These are phyloP conservation scores for Blastosporella zonata DNA, from an alignment of 1,284 basidiomycete species.

Conservation along the genomic window DNA sequence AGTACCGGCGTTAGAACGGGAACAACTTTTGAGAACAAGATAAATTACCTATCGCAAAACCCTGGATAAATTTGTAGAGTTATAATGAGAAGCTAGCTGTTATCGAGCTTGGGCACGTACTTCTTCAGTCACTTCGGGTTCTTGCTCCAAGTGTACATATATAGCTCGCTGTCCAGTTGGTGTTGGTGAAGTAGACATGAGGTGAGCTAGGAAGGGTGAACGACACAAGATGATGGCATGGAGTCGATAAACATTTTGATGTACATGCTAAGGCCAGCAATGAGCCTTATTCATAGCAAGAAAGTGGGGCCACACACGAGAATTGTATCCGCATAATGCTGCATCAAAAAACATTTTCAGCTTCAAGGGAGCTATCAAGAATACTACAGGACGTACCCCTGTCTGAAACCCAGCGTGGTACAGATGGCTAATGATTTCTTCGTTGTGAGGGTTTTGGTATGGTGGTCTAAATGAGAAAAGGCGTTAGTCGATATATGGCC, in stretches of 20 bases:
- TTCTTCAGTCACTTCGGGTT: conserved; percentile 80
- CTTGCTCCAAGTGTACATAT: conserved; percentile 72
- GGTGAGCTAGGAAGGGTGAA: conserved; percentile 80
- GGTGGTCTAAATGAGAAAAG: conserved; percentile 32
- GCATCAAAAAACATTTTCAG: conserved; percentile 18
- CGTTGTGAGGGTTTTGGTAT: conserved; percentile 61
- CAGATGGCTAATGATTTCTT: conserved; percentile 71
- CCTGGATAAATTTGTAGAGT: conserved; percentile 40
- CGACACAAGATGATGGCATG: conserved; percentile 83
- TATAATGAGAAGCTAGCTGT: conserved; percentile 14
- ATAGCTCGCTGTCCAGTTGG: conserved; percentile 59
- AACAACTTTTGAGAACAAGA: background rate
- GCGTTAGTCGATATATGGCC: conserved; percentile 7
- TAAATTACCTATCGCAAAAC: conserved; percentile 69
- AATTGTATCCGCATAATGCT: conserved; percentile 81
- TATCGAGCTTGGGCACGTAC: conserved; percentile 43
- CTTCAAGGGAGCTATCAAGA: conserved; percentile 4
- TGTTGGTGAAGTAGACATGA: conserved; percentile 75
- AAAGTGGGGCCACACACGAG: conserved; percentile 48
- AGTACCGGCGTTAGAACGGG: conserved; percentile 7
- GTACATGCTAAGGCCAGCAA: conserved; percentile 56
- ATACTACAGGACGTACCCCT: conserved; percentile 51
- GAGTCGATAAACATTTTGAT: conserved; percentile 69
- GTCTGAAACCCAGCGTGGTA: conserved; percentile 77
- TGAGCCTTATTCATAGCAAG: conserved; percentile 12